Percentiles rank a stretch among this genome's conserved stretches.
These are phyloP conservation scores for Gillenia trifoliata DNA, from an alignment of 306 rosid species.

Conservation along the genomic window DNA sequence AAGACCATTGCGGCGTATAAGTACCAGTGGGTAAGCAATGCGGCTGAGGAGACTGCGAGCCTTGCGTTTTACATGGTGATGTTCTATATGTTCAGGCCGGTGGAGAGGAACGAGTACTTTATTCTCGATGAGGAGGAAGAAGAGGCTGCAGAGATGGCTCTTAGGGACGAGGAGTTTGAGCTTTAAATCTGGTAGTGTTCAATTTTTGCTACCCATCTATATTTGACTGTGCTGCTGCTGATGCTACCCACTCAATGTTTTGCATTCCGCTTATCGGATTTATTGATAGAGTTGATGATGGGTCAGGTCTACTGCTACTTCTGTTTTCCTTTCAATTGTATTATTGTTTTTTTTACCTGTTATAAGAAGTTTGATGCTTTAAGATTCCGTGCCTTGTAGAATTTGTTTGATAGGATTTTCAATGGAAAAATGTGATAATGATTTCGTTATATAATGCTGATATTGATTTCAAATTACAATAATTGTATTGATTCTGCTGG, in stretches of 20 bases:
- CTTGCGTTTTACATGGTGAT: slow-evolving; percentile 66
- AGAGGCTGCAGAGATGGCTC: slow-evolving; percentile 86
- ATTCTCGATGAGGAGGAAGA: slow-evolving; percentile 92
- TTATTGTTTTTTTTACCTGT: slow-evolving; percentile 15
- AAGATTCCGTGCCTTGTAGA: slow-evolving; percentile 29
- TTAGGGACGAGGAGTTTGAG: slow-evolving; percentile 78
- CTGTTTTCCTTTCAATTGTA: slow-evolving; percentile 4
- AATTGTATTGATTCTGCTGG: slow-evolving; percentile 23
- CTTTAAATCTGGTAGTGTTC: slow-evolving; percentile 39
- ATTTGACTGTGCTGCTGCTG: slow-evolving; percentile 5
- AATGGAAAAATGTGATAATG: slow-evolving; percentile 1
- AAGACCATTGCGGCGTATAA: slow-evolving; percentile 85
- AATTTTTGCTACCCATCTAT: slow-evolving; percentile 4
- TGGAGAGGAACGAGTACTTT: slow-evolving; percentile 80
- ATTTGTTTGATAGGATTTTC: slow-evolving; percentile 16
- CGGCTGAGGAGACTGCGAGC: slow-evolving; percentile 83
- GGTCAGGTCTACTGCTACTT: slow-evolving; percentile 33
- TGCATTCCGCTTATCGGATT: slow-evolving; percentile 15
- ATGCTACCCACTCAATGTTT: neutral
- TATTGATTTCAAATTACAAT: neutral
- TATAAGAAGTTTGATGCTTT: slow-evolving; percentile 25
- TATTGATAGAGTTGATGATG: slow-evolving; percentile 20
- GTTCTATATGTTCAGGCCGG: slow-evolving; percentile 96
- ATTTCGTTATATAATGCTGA: slow-evolving; percentile 10
- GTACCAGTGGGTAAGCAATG: slow-evolving; percentile 91